A percentile compares a stretch with the other conserved stretches of the same genome.
phyloP scores from a whole-genome alignment of 192 early-diverging fungal species.

The Backusella psychrophila region DNA sequence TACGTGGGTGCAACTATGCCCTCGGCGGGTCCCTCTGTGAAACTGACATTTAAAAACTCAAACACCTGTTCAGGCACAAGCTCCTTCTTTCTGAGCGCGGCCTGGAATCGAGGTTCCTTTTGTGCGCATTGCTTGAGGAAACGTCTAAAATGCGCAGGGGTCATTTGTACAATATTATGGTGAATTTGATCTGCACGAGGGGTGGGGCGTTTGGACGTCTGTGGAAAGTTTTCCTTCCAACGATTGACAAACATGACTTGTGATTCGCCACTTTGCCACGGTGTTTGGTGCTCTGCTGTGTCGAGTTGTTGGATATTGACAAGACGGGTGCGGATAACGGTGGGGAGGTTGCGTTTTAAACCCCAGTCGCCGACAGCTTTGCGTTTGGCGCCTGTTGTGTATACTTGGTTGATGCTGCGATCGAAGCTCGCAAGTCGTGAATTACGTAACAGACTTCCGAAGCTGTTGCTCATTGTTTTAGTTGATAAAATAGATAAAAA shows the following conservation, averaged over 20 bases:
- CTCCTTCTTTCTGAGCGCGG: conserved; percentile 19
- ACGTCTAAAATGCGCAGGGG: conserved; percentile 54
- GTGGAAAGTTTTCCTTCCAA: conserved; percentile 75
- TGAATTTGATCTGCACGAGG: conserved; percentile 37
- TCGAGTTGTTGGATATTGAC: conserved; percentile 58
- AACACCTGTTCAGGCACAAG: conserved; percentile 24
- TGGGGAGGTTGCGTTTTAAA: conserved; percentile 69
- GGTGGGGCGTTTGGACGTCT: conserved; percentile 47
- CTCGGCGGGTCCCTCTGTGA: conserved; percentile 1
- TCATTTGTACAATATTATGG: conserved; percentile 58
- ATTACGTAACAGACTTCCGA: conserved; percentile 54
- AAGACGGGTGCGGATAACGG: conserved; percentile 53
- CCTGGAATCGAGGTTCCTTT: conserved; percentile 33
- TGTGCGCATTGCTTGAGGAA: conserved; percentile 53
- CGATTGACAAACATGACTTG: conserved; percentile 53
- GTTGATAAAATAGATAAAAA: background rate
- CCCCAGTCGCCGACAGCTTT: conserved; percentile 68
- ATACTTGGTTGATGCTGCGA: conserved; percentile 66
- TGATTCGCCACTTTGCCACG: conserved; percentile 58
- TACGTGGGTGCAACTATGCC: conserved; percentile 52
- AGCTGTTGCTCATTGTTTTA: conserved; percentile 1
- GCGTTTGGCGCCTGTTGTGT: conserved; percentile 53
- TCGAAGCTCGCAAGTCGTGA: conserved; percentile 70
- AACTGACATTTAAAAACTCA: conserved; percentile 28
- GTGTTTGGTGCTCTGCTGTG: conserved; percentile 66